Percentiles rank a stretch among this genome's conserved stretches.
These are phyloP conservation scores for Corynespora cassiicola DNA, from an alignment of 2,329 filamentous ascomycete genomes.

Conservation along the genomic window DNA sequence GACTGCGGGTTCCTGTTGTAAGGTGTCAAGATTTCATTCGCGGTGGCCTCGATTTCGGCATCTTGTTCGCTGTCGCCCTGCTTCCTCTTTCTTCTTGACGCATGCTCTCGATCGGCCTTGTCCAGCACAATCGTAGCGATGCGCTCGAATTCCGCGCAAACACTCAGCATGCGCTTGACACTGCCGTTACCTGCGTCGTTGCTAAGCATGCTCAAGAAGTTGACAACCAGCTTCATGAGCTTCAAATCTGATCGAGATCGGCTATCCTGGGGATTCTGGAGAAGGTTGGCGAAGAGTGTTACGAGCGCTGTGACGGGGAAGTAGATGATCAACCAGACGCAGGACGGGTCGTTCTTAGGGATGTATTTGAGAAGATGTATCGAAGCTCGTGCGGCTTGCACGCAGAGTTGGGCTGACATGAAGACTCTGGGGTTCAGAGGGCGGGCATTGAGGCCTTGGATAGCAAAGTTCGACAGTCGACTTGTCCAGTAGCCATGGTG, in stretches of 20 bases:
- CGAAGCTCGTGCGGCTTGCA: slow-evolving; percentile 88
- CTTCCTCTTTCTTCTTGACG: slow-evolving; percentile 84
- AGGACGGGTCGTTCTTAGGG: slow-evolving; percentile 91
- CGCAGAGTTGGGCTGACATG: slow-evolving; percentile 89
- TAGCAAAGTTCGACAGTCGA: slow-evolving; percentile 90
- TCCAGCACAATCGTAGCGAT: slow-evolving; percentile 92
- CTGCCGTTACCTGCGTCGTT: slow-evolving; percentile 88
- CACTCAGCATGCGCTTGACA: slow-evolving; percentile 89
- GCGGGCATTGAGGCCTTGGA: slow-evolving; percentile 88
- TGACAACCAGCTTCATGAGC: slow-evolving; percentile 91
- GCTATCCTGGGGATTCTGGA: slow-evolving; percentile 92
- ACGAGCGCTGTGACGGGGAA: slow-evolving; percentile 96
- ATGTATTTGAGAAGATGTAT: slow-evolving; percentile 96
- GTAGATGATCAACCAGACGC: slow-evolving; percentile 96
- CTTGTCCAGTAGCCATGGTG: slow-evolving; percentile 99
- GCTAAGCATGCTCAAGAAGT: slow-evolving; percentile 87
- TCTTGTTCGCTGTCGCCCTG: slow-evolving; percentile 61
- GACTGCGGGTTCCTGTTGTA: slow-evolving; percentile 32
- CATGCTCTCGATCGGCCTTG: slow-evolving; percentile 84
- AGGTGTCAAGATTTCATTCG: slow-evolving; percentile 41
- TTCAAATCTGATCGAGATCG: slow-evolving; percentile 87
- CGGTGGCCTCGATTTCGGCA: slow-evolving; percentile 44
- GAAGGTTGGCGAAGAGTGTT: slow-evolving; percentile 92
- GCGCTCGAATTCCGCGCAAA: slow-evolving; percentile 95
- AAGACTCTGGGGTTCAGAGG: slow-evolving; percentile 94